A percentile compares a stretch with the other conserved stretches of the same genome.
Conservation (phyloP, 83 land plant species). For the Isoetes engelmannii region DNA sequence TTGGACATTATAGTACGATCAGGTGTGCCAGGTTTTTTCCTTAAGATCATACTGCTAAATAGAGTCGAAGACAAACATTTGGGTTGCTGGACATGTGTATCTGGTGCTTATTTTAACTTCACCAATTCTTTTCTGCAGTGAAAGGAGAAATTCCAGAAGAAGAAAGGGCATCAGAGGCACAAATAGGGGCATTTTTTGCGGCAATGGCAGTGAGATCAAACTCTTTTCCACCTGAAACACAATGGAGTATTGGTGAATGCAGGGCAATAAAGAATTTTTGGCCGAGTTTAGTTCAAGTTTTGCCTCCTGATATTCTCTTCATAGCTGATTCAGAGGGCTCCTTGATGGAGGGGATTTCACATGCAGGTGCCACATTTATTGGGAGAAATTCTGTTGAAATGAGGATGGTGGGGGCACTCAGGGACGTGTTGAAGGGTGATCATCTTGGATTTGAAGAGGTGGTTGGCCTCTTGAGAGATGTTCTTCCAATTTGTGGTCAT, state of each 20-base stretch:
- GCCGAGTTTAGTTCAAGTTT: slow-evolving; percentile 64
- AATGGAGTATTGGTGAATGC: slow-evolving; percentile 95
- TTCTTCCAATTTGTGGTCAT: slow-evolving; percentile 49
- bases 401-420: slow-evolving; percentile 91
- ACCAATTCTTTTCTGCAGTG: slow-evolving; percentile 52
- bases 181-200: slow-evolving; percentile 95
- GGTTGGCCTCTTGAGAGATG: slow-evolving; percentile 63
- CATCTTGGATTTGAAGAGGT: slow-evolving; percentile 96
- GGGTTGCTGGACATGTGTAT: no score
- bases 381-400: slow-evolving; percentile 61
- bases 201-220: slow-evolving; percentile 89
- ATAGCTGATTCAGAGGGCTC: slow-evolving; percentile 97
- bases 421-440: slow-evolving; percentile 84
- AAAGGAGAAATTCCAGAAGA: slow-evolving; percentile 75
- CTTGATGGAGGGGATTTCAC: slow-evolving; percentile 49
- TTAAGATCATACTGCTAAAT: no score
- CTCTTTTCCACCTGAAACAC: slow-evolving; percentile 79
- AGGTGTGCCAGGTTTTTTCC: no score
- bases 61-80: no score
- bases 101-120: no score
- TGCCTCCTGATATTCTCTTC: slow-evolving; percentile 81
- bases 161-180: slow-evolving; percentile 73
- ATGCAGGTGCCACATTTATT: slow-evolving; percentile 51
- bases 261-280: slow-evolving; percentile 68
- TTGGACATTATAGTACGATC: no score